Evolutionary conservation across 208 protist species (phyloP).

Genomic region (Blastocrithidia nonstop): DNA sequence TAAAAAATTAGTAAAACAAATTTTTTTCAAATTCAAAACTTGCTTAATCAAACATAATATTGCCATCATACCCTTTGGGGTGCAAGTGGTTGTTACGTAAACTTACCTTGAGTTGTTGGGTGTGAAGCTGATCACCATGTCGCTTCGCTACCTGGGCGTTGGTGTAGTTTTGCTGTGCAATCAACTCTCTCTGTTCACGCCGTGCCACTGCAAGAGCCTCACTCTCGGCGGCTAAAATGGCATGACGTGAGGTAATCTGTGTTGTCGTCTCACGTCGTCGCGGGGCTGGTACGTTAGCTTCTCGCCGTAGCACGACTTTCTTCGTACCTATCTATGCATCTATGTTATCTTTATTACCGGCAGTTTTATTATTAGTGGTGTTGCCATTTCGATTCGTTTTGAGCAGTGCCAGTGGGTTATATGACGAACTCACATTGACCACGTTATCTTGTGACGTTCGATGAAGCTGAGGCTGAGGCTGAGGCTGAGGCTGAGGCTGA

Average conservation of each 20-base stretch:
- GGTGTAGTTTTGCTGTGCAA: slow-evolving; percentile 29
- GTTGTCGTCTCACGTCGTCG: slow-evolving; percentile 46
- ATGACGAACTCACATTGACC: no score
- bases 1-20: no score
- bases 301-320: slow-evolving; percentile 30
- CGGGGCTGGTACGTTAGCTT: slow-evolving; percentile 44
- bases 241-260: slow-evolving; percentile 28
- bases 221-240: slow-evolving; percentile 36
- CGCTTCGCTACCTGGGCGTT: slow-evolving; percentile 17
- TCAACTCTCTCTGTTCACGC: slow-evolving; percentile 49
- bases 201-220: slow-evolving; percentile 32
- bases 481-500: no score
- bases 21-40: no score
- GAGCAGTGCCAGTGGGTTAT: no score
- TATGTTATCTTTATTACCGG: background rate
- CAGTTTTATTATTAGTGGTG: background rate
- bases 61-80: slow-evolving; percentile 83
- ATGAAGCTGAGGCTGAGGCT: no score
- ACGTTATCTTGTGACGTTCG: no score
- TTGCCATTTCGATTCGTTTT: no score
- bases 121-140: slow-evolving; percentile 25
- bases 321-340: slow-evolving; percentile 7
- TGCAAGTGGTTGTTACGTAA: slow-evolving; percentile 75
- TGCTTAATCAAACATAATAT: slow-evolving; percentile 29
- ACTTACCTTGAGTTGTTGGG: slow-evolving; percentile 42